A percentile compares a stretch with the other conserved stretches of the same genome.
phyloP scores from a whole-genome alignment of 306 rosid species.

The Vicia villosa region DNA sequence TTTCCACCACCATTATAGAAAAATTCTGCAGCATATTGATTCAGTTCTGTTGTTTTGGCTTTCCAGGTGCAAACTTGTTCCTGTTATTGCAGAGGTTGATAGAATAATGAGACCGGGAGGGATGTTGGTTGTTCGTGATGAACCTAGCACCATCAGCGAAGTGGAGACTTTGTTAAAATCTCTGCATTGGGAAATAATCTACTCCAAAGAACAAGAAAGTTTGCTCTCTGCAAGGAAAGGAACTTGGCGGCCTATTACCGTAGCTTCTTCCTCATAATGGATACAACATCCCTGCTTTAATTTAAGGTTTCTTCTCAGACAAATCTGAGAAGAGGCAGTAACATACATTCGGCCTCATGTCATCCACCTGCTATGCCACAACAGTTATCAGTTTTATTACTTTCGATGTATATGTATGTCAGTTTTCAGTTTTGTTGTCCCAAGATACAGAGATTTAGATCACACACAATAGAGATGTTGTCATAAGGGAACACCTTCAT shows the following conservation, averaged over 20 bases:
- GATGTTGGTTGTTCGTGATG: slow-evolving; percentile 73
- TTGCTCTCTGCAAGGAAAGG: slow-evolving; percentile 84
- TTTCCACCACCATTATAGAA: slow-evolving; percentile 8
- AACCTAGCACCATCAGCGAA: slow-evolving; percentile 62
- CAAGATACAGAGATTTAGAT: slow-evolving; percentile 9
- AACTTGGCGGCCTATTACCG: slow-evolving; percentile 63
- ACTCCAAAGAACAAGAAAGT: slow-evolving; percentile 68
- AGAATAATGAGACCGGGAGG: slow-evolving; percentile 87
- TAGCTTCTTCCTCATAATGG: slow-evolving; percentile 51
- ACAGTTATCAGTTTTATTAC: not conserved
- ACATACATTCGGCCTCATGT: slow-evolving; percentile 2
- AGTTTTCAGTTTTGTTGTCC: slow-evolving; percentile 13
- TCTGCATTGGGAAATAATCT: slow-evolving; percentile 81
- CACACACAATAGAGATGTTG: not conserved
- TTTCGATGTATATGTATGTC: slow-evolving; percentile 9
- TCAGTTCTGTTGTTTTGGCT: slow-evolving; percentile 31
- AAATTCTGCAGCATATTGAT: slow-evolving; percentile 4
- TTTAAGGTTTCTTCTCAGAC: slow-evolving; percentile 18
- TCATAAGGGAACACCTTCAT: slow-evolving; percentile 18
- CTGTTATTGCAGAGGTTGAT: slow-evolving; percentile 86
- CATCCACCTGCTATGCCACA: slow-evolving; percentile 27
- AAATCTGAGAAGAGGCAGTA: slow-evolving; percentile 30
- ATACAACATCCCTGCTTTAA: slow-evolving; percentile 26
- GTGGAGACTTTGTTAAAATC: slow-evolving; percentile 76
- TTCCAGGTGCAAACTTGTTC: slow-evolving; percentile 72